Percentiles rank a stretch among this genome's conserved stretches.
phyloP scores from a whole-genome alignment of 371 early-diverging fungal genomes.

The Apophysomyces sp. region DNA sequence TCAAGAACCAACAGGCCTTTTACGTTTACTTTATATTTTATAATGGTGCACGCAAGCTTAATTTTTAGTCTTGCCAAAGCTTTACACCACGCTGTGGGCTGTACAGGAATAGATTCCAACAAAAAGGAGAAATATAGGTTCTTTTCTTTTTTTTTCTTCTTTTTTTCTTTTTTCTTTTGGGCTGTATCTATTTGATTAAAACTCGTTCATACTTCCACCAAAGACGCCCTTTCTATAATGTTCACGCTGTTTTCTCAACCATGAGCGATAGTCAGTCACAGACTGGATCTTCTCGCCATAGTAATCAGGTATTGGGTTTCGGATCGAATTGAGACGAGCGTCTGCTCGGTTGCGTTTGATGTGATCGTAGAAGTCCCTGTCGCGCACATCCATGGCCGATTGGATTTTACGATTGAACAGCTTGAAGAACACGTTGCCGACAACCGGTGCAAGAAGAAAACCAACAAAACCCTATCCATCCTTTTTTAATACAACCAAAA shows the following conservation, averaged over 20 bases:
- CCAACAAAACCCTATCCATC: conserved; percentile 59
- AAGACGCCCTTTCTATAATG: conserved; percentile 76
- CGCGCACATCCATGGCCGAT: conserved; percentile 64
- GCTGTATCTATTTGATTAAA: conserved; percentile 2
- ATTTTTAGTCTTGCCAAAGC: neutral
- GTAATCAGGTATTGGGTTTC: conserved; percentile 88
- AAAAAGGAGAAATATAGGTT: neutral
- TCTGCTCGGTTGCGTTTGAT: conserved; percentile 79
- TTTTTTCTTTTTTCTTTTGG: too few relatives aligned
- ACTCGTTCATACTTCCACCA: conserved; percentile 39
- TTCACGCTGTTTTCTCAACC: conserved; percentile 89
- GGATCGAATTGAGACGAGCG: conserved; percentile 70
- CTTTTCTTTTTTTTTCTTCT: conserved; percentile 16
- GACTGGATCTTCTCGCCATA: conserved; percentile 92
- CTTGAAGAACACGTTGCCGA: conserved; percentile 67
- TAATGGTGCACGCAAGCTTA: neutral
- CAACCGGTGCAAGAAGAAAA: conserved; percentile 66
- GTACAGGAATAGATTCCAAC: neutral
- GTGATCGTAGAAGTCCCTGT: conserved; percentile 80
- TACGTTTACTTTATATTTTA: conserved; percentile 3
- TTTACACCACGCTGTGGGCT: neutral
- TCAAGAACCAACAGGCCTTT: conserved; percentile 8
- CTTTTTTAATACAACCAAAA: neutral
- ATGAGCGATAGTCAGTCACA: conserved; percentile 78
- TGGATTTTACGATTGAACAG: conserved; percentile 54